A percentile compares a stretch with the other conserved stretches of the same genome.
Conservation (phyloP, 2,329 filamentous ascomycete species). For the Fusarium sp. region DNA sequence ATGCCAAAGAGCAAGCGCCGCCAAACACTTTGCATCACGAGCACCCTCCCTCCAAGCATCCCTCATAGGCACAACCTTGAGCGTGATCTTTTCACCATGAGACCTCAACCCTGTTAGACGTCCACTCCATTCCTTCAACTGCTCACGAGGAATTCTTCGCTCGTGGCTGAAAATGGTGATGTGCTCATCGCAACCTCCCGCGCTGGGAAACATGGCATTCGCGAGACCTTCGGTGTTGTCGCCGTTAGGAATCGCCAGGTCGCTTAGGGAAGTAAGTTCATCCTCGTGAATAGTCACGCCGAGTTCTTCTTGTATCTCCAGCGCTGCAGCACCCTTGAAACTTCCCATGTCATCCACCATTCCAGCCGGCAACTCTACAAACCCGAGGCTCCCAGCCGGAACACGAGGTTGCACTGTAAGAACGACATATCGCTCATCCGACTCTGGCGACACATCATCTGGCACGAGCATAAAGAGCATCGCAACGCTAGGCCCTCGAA, state of each 20-base stretch:
- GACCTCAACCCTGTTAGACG: constrained; percentile 68
- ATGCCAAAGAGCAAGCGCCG: constrained; percentile 70
- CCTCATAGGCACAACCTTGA: constrained; percentile 68
- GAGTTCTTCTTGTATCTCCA: constrained; percentile 72
- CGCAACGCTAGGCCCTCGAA: constrained; percentile 71
- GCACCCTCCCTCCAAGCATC: constrained; percentile 70
- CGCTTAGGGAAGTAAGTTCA: constrained; percentile 64
- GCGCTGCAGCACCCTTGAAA: constrained; percentile 69
- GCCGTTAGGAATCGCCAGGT: constrained; percentile 56
- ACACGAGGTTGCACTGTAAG: constrained; percentile 71
- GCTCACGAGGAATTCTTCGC: constrained; percentile 60
- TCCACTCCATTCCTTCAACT: constrained; percentile 67
- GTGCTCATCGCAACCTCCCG: constrained; percentile 71
- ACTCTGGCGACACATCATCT: constrained; percentile 56
- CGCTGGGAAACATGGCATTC: constrained; percentile 67
- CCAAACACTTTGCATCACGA: constrained; percentile 70
- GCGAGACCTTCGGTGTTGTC: constrained; percentile 52
- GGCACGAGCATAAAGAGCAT: constrained; percentile 70
- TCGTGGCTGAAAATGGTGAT: constrained; percentile 70
- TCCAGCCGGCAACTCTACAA: constrained; percentile 69
- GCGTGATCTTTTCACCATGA: constrained; percentile 71
- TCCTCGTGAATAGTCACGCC: constrained; percentile 63
- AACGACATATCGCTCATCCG: constrained; percentile 66
- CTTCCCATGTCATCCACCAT: constrained; percentile 67
- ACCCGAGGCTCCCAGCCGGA: constrained; percentile 65